Evolutionary conservation across 1,284 basidiomycete genomes (phyloP).

Genomic region (Entoloma clypeatum): DNA sequence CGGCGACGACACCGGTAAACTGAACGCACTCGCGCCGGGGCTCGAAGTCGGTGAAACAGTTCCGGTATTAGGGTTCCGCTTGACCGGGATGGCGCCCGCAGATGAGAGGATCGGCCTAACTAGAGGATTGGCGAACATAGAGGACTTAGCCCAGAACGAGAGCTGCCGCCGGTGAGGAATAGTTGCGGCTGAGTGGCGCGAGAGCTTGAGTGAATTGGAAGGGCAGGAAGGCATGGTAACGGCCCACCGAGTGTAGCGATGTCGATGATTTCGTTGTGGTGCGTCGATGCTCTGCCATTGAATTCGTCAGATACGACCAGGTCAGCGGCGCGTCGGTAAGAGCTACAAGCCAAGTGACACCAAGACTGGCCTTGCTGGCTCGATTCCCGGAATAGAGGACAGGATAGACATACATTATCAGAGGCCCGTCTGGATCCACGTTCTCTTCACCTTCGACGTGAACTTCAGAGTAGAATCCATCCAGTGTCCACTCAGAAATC

Average conservation of each 20-base stretch:
- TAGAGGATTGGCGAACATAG: conserved; percentile 61
- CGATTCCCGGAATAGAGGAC: not conserved
- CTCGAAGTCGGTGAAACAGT: conserved; percentile 6
- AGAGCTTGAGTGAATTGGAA: not conserved
- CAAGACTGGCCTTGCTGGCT: too few relatives aligned
- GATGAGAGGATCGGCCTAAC: conserved; percentile 55
- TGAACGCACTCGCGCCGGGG: conserved; percentile 6
- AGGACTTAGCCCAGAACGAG: conserved; percentile 73
- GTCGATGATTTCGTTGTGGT: conserved; percentile 72
- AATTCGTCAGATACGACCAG: not conserved
- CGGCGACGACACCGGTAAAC: too few relatives aligned
- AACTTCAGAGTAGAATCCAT: conserved; percentile 67
- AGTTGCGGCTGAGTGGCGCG: conserved; percentile 38
- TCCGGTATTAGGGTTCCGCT: conserved; percentile 44
- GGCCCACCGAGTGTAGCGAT: conserved; percentile 42
- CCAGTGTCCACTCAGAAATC: conserved; percentile 62
- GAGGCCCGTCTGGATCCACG: conserved; percentile 52
- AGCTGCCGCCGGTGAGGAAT: conserved; percentile 60
- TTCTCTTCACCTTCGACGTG: conserved; percentile 59
- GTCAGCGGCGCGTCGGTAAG: too few relatives aligned
- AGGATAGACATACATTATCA: conserved; percentile 49
- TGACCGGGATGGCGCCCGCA: conserved; percentile 74
- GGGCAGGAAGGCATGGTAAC: not conserved
- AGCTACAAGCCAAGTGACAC: too few relatives aligned
- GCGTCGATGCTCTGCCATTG: conserved; percentile 48